Base-by-base conservation (phyloP, 2,329 filamentous ascomycete species). In the Bipolaris gigantea region DNA sequence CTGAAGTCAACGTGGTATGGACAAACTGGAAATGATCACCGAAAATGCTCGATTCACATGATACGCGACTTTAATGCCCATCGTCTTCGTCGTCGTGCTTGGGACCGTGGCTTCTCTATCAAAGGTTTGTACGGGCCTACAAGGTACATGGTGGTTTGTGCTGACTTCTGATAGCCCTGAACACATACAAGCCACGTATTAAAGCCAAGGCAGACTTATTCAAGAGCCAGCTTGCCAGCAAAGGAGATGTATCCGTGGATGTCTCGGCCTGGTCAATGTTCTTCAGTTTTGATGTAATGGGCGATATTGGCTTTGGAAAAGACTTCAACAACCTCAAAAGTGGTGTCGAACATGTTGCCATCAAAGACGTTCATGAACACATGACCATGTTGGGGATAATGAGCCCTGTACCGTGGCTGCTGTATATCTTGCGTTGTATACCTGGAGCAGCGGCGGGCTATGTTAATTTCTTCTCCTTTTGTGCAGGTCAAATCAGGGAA, bases 381-480 rank as follows among this genome's bases (percentile, higher is more conserved):
- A 72, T 78, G 64, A 57, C 57, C 5, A 53, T 70, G 21, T 21
- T 77, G 1, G 73, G 71, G 0, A 46, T 74, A 10, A 30, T 76
- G 18, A 61, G 60, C 15, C 65, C 66, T 4, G 59, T 76, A 1
- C 75, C 76, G 0, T 77, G 74, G 73, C 32, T 76, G 2, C 32
- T 74, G 8, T 66, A 70, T 40, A 27, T 76, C 3, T 40, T 74
- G 2, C 49, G 58, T 2, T 58, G 56, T 5, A 69, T 76, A 1
- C 74, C 75, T 0, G 66, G 67, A 2, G 66, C 66, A 1, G 59
- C 65, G 2, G 52, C 61, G 1, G 63, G 57, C 5, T 75, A 69
- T 23, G 50, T 58, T 0, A 60, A 64, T 1, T 73, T 76, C 46
- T 72, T 72, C 45, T 46, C 53, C 0, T 70, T 69, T 40, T 74